These are phyloP conservation scores for Tylopilus sp. DNA, from an alignment of 1,284 basidiomycete species.

Conservation along the genomic window DNA sequence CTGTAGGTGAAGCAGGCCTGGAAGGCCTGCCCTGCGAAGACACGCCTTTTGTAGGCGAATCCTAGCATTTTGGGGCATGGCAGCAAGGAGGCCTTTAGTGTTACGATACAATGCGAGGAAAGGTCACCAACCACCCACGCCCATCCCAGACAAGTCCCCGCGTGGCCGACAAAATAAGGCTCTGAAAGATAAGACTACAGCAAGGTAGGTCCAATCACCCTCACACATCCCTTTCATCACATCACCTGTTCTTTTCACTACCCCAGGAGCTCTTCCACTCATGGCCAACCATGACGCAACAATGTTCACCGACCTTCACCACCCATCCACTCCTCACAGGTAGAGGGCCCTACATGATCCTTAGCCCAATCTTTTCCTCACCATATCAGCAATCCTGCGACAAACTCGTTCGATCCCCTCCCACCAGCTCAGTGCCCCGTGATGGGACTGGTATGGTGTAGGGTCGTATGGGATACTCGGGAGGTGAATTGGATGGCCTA, in stretches of 20 bases:
- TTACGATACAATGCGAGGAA: no score
- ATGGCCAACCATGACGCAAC: conserved; percentile 46
- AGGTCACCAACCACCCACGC: conserved; percentile 17
- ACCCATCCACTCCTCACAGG: conserved; percentile 54
- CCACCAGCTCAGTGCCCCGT: conserved; percentile 36
- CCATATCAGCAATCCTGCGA: conserved; percentile 30
- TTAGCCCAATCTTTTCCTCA: conserved; percentile 32
- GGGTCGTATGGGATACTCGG: no score
- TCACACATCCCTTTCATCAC: conserved; percentile 1
- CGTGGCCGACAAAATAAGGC: conserved; percentile 29
- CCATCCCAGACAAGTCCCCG: conserved; percentile 23
- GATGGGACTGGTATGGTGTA: no score
- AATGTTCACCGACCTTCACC: conserved; percentile 56
- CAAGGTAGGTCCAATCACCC: conserved; percentile 26
- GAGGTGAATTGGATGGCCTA: no score
- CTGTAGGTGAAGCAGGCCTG: no score
- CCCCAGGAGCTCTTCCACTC: conserved; percentile 45
- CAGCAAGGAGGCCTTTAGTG: no score
- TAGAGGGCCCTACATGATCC: conserved; percentile 43
- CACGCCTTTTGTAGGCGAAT: no score
- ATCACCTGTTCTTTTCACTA: conserved; percentile 5
- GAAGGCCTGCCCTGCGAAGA: no score
- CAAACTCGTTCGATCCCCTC: conserved; percentile 57
- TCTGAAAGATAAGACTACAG: conserved; percentile 31
- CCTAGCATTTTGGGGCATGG: no score